Evolutionary conservation across 345 rosid genomes (phyloP), one percentile per base, ranked within the genome.

Genomic region (Citrus australasica): DNA sequence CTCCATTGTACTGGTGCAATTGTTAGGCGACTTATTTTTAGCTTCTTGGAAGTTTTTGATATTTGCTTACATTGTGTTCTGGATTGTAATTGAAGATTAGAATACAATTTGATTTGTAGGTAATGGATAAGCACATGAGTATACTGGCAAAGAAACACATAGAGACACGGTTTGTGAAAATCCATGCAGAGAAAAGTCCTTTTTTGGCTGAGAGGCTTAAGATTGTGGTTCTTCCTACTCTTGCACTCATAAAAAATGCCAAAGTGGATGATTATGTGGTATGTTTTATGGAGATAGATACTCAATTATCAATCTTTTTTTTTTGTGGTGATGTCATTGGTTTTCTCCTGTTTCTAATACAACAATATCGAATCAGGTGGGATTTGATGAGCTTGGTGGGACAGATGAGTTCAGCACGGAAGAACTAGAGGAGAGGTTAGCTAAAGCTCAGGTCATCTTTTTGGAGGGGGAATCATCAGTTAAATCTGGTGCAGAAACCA

Each of bases 261-360:
- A 97, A 94, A 92, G 98, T 97, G 30, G 99, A 97, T 82, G 96
- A 97, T 78, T 97, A 94, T 77, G 97, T 94, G 98, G 98, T 96
- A 82, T 51, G 88, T 77, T 25, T 14, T 19, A 3, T 64, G 8
- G 63, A 74, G 56, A 66, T 40, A 27, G 38, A 6, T 17, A 37
- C 9, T 46, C 8, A 1, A 7, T 69, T 30, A 73, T 55, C 17
- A 46, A 46, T 16, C 33, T 79, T 62, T 71, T 30, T 60, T 58
- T 16, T 17, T 5, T 17, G 3, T 3, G 19, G 2, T 38, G 10
- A 40, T 17, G 7, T 71, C 2, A 4, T 17, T 69, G 24, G 24
- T 28, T 59, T 33, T 64, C 48, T 6, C 4, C 9, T 0, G 46
- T 59, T 37, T 73, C 30, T 75, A 27, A 46, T 21, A 17, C 5